Evolutionary conservation across 805 yeast species (phyloP), one percentile per base, ranked within the genome.

Genomic region (Candida peoriensis): DNA sequence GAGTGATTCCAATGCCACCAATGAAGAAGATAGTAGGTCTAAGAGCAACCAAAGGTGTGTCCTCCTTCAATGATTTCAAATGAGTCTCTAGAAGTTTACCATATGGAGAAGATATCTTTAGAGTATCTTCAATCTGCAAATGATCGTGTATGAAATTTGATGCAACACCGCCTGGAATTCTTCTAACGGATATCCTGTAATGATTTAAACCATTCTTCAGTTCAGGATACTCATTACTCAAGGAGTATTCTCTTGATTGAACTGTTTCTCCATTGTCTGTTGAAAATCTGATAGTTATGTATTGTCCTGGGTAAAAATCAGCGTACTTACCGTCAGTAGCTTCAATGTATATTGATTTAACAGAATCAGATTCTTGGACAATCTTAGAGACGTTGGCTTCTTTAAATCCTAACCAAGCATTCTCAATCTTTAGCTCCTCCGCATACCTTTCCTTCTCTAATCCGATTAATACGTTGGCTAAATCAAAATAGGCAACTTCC

Each of bases 1-100:
- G 87, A 6, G 87, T 81, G 33, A 76, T 72, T 42, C 86, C 87
- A 37, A 77, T 75, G 34, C 87, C 88, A 30, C 78, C 82, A 15
- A 75, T 65, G 36, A 77, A 57, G 20, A 78, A 53, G 2, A 69
- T 62, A 15, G 64, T 50, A 18, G 66, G 63, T 21, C 36, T 36
- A 10, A 23, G 20, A 7, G 27, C 25, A 1, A 22, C 18, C 15
- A 51, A 54, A 3, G 28, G 22, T 12, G 56, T 43, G 20, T 61
- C 27, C 20, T 50, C 42, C 30, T 50, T 29, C n/a, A 42, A 30
- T 30, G 50, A 34, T 30, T 54, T 45, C 30, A 43, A 20, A 8
- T 39, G 32, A 10, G 52, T 54, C 27, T 61, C 63, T 4, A 57
- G 50, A 39, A 78, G 65, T 31, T 67, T 66, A 24, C 87, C 88